Evolutionary conservation across 495 filamentous ascomycete genomes (phyloP).

Genomic region (Aspergillus funiculosus): DNA sequence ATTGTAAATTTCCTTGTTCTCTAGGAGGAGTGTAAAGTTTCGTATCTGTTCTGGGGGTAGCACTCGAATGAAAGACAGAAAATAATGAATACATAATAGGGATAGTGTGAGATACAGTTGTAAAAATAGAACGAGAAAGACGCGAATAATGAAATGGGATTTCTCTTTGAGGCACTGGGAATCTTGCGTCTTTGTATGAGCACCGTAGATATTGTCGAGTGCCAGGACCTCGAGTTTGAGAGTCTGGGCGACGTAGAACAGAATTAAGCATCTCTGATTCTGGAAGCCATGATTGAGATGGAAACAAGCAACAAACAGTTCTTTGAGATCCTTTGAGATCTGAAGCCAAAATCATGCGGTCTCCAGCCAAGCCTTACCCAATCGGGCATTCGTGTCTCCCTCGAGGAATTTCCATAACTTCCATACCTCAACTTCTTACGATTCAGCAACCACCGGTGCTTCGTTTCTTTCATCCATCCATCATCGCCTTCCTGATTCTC

Average conservation of each 20-base stretch:
- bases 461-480: no score
- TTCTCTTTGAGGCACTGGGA: background rate
- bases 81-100: background rate
- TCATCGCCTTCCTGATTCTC: background rate
- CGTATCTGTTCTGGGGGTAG: background rate
- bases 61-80: background rate
- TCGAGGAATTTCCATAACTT: background rate
- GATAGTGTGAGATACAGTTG: background rate
- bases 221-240: no score
- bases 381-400: constrained; percentile 9
- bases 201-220: no score
- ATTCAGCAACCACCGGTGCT: background rate
- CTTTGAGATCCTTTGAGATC: background rate
- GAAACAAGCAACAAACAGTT: no score
- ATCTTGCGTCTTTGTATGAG: background rate
- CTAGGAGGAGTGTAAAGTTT: background rate
- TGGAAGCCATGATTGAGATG: no score
- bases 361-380: constrained; percentile 6
- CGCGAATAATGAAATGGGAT: background rate
- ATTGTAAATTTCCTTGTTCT: constrained; percentile 1
- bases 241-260: no score
- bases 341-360: background rate
- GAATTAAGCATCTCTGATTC: no score
- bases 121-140: constrained; percentile 8
- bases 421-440: background rate